These are phyloP conservation scores for Cytospora piceicola DNA, from an alignment of 2,329 filamentous ascomycete species.

Conservation along the genomic window DNA sequence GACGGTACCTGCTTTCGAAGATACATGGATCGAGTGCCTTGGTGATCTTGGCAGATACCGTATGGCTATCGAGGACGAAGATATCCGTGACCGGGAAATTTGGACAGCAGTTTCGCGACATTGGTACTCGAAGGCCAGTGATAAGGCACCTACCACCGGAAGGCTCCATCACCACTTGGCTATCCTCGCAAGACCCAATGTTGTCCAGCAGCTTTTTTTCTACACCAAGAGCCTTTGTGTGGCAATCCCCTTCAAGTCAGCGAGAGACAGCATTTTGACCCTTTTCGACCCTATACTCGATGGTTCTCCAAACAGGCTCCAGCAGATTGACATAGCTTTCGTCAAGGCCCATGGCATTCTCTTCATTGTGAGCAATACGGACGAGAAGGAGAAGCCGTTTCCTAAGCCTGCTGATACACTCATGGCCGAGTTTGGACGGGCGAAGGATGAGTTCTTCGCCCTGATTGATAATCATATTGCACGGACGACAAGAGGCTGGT, in stretches of 20 bases:
- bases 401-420: conserved; percentile 38
- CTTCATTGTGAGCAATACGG: conserved; percentile 45
- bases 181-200: conserved; percentile 72
- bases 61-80: conserved; percentile 90
- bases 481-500: conserved; percentile 54
- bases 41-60: conserved; percentile 81
- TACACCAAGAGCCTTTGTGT: conserved; percentile 74
- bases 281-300: conserved; percentile 58
- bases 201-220: conserved; percentile 71
- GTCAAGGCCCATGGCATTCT: conserved; percentile 68
- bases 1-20: conserved; percentile 78
- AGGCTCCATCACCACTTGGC: conserved; percentile 88
- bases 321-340: conserved; percentile 60
- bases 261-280: conserved; percentile 52
- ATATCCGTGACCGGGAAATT: conserved; percentile 72
- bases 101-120: conserved; percentile 81
- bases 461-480: conserved; percentile 62
- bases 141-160: conserved; percentile 74
- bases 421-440: conserved; percentile 5
- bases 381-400: conserved; percentile 22
- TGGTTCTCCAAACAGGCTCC: conserved; percentile 36
- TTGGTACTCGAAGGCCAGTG: conserved; percentile 85
- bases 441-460: conserved; percentile 50
- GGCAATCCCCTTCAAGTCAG: conserved; percentile 66
- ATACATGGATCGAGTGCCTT: conserved; percentile 92